phyloP scores from a whole-genome alignment of 2,329 filamentous ascomycete genomes.

The Coniochaeta sp. region DNA sequence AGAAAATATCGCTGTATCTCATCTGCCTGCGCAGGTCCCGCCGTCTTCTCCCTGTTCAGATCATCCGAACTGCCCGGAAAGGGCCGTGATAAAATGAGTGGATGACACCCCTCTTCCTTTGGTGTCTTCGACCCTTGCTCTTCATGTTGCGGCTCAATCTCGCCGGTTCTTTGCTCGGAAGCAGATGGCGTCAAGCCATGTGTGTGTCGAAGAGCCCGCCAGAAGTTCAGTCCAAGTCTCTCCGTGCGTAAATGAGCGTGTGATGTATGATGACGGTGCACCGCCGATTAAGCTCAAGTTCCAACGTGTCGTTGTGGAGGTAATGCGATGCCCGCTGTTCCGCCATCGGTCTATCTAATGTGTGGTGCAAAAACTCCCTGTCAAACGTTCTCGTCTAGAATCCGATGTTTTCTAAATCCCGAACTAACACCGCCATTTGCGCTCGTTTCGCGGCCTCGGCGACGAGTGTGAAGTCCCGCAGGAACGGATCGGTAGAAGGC shows the following conservation, averaged over 20 bases:
- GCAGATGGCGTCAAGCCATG: too few relatives aligned
- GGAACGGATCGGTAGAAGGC: conserved; percentile 47
- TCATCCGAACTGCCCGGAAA: neutral
- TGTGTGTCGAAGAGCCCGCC: too few relatives aligned
- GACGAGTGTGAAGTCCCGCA: conserved; percentile 76
- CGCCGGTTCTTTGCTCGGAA: neutral
- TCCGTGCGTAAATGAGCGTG: too few relatives aligned
- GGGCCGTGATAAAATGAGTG: neutral
- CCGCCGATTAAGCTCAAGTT: too few relatives aligned
- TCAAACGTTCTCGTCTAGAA: neutral
- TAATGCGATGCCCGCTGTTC: neutral
- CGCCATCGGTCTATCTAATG: neutral
- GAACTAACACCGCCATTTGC: conserved; percentile 81
- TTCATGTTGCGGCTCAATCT: neutral
- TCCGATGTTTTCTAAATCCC: conserved; percentile 72
- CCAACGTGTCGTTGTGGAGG: neutral
- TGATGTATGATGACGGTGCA: too few relatives aligned
- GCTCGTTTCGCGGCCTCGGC: conserved; percentile 91
- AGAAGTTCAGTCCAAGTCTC: too few relatives aligned
- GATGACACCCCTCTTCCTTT: neutral
- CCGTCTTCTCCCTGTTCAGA: neutral
- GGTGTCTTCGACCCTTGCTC: neutral
- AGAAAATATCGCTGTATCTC: neutral
- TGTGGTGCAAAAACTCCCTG: neutral
- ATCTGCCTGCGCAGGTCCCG: neutral